phyloP scores from a whole-genome alignment of 2,329 filamentous ascomycete genomes.

The Zymoseptoria tritici region DNA sequence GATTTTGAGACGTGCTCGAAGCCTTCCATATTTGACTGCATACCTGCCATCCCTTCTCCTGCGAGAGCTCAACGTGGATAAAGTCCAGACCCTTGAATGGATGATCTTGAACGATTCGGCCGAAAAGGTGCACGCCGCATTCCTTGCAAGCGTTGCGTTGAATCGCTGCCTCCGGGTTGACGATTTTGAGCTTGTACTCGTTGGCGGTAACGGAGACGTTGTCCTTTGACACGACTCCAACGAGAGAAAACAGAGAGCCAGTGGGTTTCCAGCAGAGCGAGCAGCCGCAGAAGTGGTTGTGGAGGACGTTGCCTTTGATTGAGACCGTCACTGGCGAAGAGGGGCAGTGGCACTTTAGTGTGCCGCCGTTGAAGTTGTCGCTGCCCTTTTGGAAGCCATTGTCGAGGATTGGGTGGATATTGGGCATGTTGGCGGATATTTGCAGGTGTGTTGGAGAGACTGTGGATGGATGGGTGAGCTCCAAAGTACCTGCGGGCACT shows the following conservation, averaged over 20 bases:
- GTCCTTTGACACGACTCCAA: slow-evolving; percentile 53
- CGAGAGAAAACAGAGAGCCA: slow-evolving; percentile 56
- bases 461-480: not conserved
- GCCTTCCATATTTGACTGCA: no score
- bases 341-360: slow-evolving; percentile 54
- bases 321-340: slow-evolving; percentile 51
- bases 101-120: slow-evolving; percentile 58
- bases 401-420: slow-evolving; percentile 55
- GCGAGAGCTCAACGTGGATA: slow-evolving; percentile 56
- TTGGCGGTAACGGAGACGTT: slow-evolving; percentile 52
- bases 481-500: not conserved
- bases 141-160: slow-evolving; percentile 53
- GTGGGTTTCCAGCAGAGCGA: slow-evolving; percentile 65
- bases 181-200: slow-evolving; percentile 48
- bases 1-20: no score
- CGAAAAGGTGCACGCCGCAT: slow-evolving; percentile 58
- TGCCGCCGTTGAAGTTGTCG: slow-evolving; percentile 51
- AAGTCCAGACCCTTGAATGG: slow-evolving; percentile 64
- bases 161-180: slow-evolving; percentile 52
- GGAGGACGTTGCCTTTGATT: slow-evolving; percentile 51
- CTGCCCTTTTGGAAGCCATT: slow-evolving; percentile 53
- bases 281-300: slow-evolving; percentile 66
- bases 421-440: slow-evolving; percentile 4
- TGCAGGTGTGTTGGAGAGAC: not conserved
- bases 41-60: slow-evolving; percentile 50